Evolutionary conservation across 805 yeast genomes (phyloP), one percentile per base, ranked within the genome.

Genomic region (Starmerella stellata): DNA sequence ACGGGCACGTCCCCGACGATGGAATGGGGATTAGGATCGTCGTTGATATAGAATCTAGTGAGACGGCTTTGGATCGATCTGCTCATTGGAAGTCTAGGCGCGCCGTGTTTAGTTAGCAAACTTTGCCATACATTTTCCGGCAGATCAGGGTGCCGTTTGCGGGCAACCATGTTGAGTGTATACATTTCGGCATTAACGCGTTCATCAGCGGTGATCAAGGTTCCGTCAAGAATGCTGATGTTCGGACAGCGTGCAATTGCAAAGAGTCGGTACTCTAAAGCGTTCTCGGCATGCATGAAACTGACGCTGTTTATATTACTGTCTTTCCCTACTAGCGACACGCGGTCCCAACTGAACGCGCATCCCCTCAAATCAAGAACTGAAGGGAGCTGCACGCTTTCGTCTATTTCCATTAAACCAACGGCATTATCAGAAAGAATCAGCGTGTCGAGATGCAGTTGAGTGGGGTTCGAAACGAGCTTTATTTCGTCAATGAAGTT

Each of bases 161-260:
- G 42, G n/a, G 49, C 51, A 0, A 78, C 69, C 43, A 64, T 64
- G 4, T 73, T 63, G 21, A 78, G 59, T 43, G 78, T 73, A 51
- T 68, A 80, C 4, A 78, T 52, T 52, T 82, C 93, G 1, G 79
- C 76, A 45, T 75, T 78, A 4, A 42, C 46, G 15, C 82, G 61
- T 36, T 74, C 78, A 2, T 56, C 63, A 0, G 34, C 39, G 2
- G 59, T 51, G 7, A 80, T 57, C 0, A 28, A 37, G 0, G 73
- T 64, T 1, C 93, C 93, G 50, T 83, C 74, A 13, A 82, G 55
- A 19, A 55, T 57, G 1, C 35, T 30, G 2, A 76, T 32, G 0
- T 44, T 38, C 1, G 59, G 56, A 31, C 61, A 55, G 20, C 78
- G 56, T 1, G 74, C 74, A 16, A 76, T 62, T 2, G 69, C 45